Conservation (phyloP, 805 yeast species). For the Ogataea paraovalis region DNA sequence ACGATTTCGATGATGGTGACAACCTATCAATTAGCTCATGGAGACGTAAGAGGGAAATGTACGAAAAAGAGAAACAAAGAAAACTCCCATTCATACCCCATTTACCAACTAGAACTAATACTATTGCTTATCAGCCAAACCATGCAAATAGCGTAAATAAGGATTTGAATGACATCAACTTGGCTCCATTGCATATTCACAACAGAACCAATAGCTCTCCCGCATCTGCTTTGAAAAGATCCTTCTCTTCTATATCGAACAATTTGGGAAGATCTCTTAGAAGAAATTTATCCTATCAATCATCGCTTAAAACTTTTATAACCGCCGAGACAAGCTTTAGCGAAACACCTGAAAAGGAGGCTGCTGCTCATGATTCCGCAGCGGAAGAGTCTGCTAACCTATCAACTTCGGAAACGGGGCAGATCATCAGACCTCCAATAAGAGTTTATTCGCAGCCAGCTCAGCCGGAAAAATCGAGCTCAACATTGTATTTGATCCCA, state of each 20-base stretch:
- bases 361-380: not conserved
- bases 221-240: conserved; percentile 19
- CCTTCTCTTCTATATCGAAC: conserved; percentile 28
- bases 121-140: conserved; percentile 4
- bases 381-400: not conserved
- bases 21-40: conserved; percentile 49
- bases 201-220: conserved; percentile 12
- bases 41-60: conserved; percentile 47
- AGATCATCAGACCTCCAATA: conserved; percentile 3
- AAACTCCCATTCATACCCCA: conserved; percentile 1
- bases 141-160: conserved; percentile 3
- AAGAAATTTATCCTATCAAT: conserved; percentile 27
- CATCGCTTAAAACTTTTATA: conserved; percentile 24
- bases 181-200: not conserved
- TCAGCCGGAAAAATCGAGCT: conserved; percentile 10
- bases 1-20: conserved; percentile 36
- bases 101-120: conserved; percentile 2
- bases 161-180: conserved; percentile 19
- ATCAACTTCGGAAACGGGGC: not conserved
- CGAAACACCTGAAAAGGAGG: conserved; percentile 1
- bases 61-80: conserved; percentile 26
- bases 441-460: conserved; percentile 3
- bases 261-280: conserved; percentile 23
- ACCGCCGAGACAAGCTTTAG: conserved; percentile 24
- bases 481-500: conserved; percentile 25